Evolutionary conservation across 2,329 filamentous ascomycete genomes (phyloP), one percentile per base, ranked within the genome.

Genomic region (Pyrenophora tritici-repentis): DNA sequence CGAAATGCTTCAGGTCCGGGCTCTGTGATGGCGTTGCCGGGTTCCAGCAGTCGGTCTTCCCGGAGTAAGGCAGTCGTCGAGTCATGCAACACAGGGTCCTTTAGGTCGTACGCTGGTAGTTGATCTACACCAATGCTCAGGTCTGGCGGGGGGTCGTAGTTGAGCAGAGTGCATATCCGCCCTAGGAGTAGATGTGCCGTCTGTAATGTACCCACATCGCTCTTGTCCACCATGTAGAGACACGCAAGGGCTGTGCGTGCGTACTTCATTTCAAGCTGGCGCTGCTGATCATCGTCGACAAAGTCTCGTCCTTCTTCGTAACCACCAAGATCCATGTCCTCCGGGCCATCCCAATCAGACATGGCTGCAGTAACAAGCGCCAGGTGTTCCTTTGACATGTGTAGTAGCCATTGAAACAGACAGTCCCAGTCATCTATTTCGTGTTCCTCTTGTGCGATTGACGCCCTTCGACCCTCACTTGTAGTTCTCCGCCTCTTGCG

Each of bases 341-440:
- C 77, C 0, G 88, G 87, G 0, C 89, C 89, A 61, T 87, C 84
- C 89, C 89, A 93, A 57, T 88, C 82, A 53, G 86, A 81, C 29
- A 91, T 76, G 6, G 82, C 85, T 41, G 79, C 78, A 26, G 86
- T 78, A n/a, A 84, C 82, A n/a, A 85, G 76, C 20, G 72, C 75
- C 80, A 90, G 88, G 13, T 84, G 81, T 16, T 76, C 77, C 3
- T 78, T 76, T 1, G 88, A 85, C 53, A 85, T 83, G 2, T 75
- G 66, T 12, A 82, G 77, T 33, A 93, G 78, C 88, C 88, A 92
- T 47, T 81, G 77, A 44, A 89, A 83, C 3, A 87, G 78, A 56
- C 83, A 79, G 55, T 90, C 85, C 88, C 88, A 92, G 6, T 85
- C 87, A 35, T 77, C 62, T 16, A 43, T 37, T 36, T 70, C 64